Evolutionary conservation across 2,329 filamentous ascomycete species (phyloP).

Genomic region (Phoma sp.): DNA sequence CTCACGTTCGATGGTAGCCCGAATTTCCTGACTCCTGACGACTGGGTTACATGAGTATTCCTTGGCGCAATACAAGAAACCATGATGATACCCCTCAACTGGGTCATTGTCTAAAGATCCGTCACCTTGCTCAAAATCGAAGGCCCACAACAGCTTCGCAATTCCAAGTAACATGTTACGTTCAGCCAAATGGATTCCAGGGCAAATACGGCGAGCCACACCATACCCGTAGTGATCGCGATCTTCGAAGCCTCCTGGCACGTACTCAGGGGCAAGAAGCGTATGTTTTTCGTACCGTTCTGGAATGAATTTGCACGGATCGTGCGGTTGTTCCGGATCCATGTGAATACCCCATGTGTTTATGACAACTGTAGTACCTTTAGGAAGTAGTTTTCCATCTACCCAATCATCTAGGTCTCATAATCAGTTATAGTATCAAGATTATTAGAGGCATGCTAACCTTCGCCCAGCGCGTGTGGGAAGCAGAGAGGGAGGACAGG

Average conservation of each 20-base stretch:
- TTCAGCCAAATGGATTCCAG: constrained; percentile 45
- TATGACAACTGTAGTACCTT: constrained; percentile 39
- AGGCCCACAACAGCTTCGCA: constrained; percentile 7
- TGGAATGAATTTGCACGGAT: constrained; percentile 27
- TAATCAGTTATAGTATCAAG: background rate
- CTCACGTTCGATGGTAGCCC: background rate
- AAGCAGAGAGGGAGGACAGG: constrained; percentile 18
- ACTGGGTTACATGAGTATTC: constrained; percentile 1
- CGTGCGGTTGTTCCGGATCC: constrained; percentile 16
- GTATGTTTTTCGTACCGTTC: constrained; percentile 25
- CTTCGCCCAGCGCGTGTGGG: constrained; percentile 9
- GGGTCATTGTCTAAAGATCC: constrained; percentile 1
- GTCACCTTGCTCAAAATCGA: constrained; percentile 1
- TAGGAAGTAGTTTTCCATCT: constrained; percentile 34
- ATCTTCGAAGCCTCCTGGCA: constrained; percentile 21
- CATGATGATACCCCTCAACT: constrained; percentile 2
- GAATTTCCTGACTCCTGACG: constrained; percentile 1
- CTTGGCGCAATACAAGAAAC: constrained; percentile 7
- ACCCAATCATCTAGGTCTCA: constrained; percentile 7
- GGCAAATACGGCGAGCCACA: constrained; percentile 46
- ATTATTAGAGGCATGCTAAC: background rate
- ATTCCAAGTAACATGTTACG: constrained; percentile 29
- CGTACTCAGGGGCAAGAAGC: constrained; percentile 19
- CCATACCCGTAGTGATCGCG: constrained; percentile 48
- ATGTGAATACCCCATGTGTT: constrained; percentile 41